Evolutionary conservation across 2,329 filamentous ascomycete species (phyloP), one percentile per base, ranked within the genome.

Genomic region (Sporothrix pallida): DNA sequence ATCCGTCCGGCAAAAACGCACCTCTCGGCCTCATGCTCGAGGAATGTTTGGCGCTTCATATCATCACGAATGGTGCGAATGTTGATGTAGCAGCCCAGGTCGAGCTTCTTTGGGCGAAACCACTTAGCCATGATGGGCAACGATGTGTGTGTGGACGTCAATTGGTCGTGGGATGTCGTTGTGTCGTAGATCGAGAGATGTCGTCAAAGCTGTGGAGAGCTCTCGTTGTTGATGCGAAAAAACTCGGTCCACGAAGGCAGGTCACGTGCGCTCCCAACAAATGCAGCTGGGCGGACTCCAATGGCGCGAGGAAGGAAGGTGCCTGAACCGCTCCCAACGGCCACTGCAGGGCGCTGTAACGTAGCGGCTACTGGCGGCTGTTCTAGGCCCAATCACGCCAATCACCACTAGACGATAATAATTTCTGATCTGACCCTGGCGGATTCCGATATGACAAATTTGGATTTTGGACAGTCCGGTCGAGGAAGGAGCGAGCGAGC

Each of bases 21-120:
- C 95, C 95, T 92, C 84, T 98, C 92, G 4, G 94, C 90, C 85
- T 99, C 96, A 80, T 92, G 86, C 81, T 94, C 87, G 80, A 92
- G 92, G 80, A 95, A 98, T 74, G 94, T 93, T 85, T 97, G 95
- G 79, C 96, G 92, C 89, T 98, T 99, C 72, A 94, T 95, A 85
- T 98, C 94, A 83, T 99, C 96, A 79, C 96, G 93, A 81, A 99
- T 92, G 77, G 93, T 89, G 78, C 92, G 91, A 81, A 92, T 89
- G 81, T 98, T 98, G 84, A 97, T 83, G 81, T 93, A 97, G 81
- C 93, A 93, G 81, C 92, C 91, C 78, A 98, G 85, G 79, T 98
- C 94, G 78, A 98, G 90, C 86, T 91, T 95, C 84, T 97, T 97
- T 46, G 94, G 87, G 79, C 94, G 88, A 84, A 97, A 98, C 31